phyloP scores from a whole-genome alignment of 495 filamentous ascomycete species.

The Penicillium cataractarum region DNA sequence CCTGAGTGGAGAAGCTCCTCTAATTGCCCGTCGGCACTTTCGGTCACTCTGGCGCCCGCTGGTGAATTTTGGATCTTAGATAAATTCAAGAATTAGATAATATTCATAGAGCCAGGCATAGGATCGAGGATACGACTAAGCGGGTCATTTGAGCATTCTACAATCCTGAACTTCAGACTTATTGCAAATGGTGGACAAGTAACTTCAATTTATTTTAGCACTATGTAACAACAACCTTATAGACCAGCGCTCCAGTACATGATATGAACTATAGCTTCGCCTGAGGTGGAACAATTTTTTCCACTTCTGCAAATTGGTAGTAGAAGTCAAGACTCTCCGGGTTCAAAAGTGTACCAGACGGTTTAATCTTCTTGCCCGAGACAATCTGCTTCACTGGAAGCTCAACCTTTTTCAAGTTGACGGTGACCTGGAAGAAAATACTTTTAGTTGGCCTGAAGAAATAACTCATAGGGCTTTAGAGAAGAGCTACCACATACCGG shows the following conservation, averaged over 20 bases:
- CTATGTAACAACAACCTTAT: neutral
- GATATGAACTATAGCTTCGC: slow-evolving; percentile 12
- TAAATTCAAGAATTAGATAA: no score
- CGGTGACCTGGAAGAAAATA: slow-evolving; percentile 58
- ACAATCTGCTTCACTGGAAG: slow-evolving; percentile 82
- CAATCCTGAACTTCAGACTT: no score
- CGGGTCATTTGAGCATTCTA: no score
- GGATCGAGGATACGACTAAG: no score
- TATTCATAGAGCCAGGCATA: no score
- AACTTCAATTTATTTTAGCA: neutral
- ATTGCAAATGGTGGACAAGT: neutral
- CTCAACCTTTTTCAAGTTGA: slow-evolving; percentile 82
- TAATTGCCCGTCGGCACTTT: neutral
- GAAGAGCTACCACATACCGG: slow-evolving; percentile 66
- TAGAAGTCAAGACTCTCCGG: slow-evolving; percentile 74
- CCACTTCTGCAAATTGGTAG: slow-evolving; percentile 76
- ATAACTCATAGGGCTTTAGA: no score
- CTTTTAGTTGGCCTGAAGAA: no score
- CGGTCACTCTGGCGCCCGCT: no score
- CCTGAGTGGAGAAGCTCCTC: neutral
- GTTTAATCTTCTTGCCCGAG: slow-evolving; percentile 70
- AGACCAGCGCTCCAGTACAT: neutral
- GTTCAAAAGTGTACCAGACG: slow-evolving; percentile 74
- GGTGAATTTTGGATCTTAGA: neutral
- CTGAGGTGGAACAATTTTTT: slow-evolving; percentile 51